Conservation (phyloP, 495 filamentous ascomycete genomes). For the Tuber brumale region DNA sequence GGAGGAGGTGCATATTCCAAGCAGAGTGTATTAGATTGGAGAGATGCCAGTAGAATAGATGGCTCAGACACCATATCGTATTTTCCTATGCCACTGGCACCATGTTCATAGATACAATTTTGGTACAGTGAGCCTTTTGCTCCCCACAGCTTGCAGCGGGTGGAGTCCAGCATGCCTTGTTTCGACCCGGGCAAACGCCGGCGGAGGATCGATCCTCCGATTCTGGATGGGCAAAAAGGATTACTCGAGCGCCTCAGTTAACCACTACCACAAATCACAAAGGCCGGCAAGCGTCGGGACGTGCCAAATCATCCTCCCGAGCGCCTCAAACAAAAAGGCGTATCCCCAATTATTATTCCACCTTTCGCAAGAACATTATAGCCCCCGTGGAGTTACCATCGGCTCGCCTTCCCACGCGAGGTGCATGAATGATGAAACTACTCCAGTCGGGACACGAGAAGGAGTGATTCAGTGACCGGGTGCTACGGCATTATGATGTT, state of each 20-base stretch:
- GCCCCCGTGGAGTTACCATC: not conserved
- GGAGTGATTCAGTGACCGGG: not conserved
- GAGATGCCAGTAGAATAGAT: not conserved
- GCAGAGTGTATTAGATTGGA: not conserved
- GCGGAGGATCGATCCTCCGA: slow-evolving; percentile 1
- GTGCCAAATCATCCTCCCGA: not conserved
- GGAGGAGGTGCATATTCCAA: slow-evolving; percentile 8
- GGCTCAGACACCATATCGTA: not conserved
- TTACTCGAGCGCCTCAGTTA: not conserved
- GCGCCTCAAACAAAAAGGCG: not conserved
- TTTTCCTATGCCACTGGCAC: not conserved
- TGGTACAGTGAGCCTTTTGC: not conserved
- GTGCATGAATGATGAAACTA: not conserved
- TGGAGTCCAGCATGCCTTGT: not conserved
- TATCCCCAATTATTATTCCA: not conserved
- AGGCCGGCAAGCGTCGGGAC: not conserved
- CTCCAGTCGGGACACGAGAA: not conserved
- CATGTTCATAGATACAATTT: not conserved
- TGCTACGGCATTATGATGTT: not conserved
- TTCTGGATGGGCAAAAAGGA: not conserved
- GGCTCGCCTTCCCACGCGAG: not conserved
- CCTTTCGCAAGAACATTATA: not conserved
- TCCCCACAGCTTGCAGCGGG: not conserved
- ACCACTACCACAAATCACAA: not conserved
- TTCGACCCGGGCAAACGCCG: not conserved